phyloP scores from a whole-genome alignment of 805 yeast species.

The Monosporozyma aerobia region DNA sequence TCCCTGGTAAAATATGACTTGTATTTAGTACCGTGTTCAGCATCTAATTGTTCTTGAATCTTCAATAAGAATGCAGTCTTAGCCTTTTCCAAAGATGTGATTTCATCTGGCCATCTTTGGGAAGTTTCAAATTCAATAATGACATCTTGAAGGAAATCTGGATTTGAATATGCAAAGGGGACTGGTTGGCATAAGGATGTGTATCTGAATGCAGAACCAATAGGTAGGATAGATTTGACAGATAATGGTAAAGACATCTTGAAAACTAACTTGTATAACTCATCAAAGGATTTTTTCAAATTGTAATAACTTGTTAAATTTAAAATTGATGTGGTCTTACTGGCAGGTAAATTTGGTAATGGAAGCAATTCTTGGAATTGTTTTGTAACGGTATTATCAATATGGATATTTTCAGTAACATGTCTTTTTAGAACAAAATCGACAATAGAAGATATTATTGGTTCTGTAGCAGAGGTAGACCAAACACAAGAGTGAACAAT shows the following conservation, averaged over 20 bases:
- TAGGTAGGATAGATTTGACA: slow-evolving; percentile 62
- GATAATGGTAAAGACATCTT: slow-evolving; percentile 58
- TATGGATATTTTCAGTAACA: slow-evolving; percentile 35
- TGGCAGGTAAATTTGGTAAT: slow-evolving; percentile 49
- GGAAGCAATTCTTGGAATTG: slow-evolving; percentile 48
- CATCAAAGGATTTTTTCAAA: slow-evolving; percentile 47
- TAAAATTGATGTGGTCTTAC: slow-evolving; percentile 42
- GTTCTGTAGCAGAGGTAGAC: slow-evolving; percentile 47
- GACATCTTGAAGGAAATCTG: slow-evolving; percentile 72
- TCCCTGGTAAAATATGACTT: slow-evolving; percentile 57
- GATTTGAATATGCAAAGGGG: slow-evolving; percentile 67
- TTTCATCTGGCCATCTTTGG: slow-evolving; percentile 92
- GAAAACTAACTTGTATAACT: slow-evolving; percentile 43
- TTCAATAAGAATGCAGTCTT: slow-evolving; percentile 83
- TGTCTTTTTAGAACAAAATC: slow-evolving; percentile 58
- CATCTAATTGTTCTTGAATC: slow-evolving; percentile 40
- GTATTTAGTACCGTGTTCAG: slow-evolving; percentile 45
- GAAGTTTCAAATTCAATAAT: slow-evolving; percentile 84
- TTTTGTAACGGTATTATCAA: slow-evolving; percentile 29
- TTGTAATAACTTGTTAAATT: slow-evolving; percentile 36
- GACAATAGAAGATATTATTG: slow-evolving; percentile 57
- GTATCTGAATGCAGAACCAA: slow-evolving; percentile 65
- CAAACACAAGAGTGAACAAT: slow-evolving; percentile 89
- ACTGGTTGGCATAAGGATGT: slow-evolving; percentile 73
- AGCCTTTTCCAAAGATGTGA: slow-evolving; percentile 74